A percentile compares a stretch with the other conserved stretches of the same genome.
Evolutionary conservation across 2,329 filamentous ascomycete genomes (phyloP).

Genomic region (Colletotrichum liriopes): DNA sequence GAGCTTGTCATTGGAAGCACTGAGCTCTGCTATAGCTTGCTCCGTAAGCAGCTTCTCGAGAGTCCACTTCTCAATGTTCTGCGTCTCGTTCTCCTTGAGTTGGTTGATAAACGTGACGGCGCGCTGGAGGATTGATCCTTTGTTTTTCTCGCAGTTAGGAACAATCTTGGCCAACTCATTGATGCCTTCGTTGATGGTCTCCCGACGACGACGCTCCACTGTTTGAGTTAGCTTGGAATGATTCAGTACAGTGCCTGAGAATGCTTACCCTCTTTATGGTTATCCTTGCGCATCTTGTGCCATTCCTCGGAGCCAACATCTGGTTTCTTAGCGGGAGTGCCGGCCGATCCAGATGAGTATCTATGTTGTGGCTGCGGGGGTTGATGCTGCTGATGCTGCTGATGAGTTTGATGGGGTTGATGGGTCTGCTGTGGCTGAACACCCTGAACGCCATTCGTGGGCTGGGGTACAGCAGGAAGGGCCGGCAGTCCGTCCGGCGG

Average conservation of each 20-base stretch:
- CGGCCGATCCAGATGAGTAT: constrained; percentile 54
- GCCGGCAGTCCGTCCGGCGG: constrained; percentile 50
- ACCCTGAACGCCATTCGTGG: constrained; percentile 37
- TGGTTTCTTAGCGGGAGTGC: constrained; percentile 76
- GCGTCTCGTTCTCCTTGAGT: constrained; percentile 92
- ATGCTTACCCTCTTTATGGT: constrained; percentile 94
- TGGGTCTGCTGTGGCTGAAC: constrained; percentile 41
- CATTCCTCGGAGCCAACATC: constrained; percentile 97
- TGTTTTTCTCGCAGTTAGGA: constrained; percentile 98
- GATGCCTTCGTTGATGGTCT: constrained; percentile 99
- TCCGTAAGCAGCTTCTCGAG: constrained; percentile 91
- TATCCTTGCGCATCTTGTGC: constrained; percentile 97
- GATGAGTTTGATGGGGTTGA: constrained; percentile 47
- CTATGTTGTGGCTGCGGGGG: constrained; percentile 49
- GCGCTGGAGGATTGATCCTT: constrained; percentile 94
- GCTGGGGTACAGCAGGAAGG: constrained; percentile 42
- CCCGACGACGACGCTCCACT: constrained; percentile 96
- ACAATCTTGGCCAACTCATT: constrained; percentile 99
- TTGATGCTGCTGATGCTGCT: constrained; percentile 45
- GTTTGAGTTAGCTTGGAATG: constrained; percentile 46
- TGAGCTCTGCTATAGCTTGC: constrained; percentile 90
- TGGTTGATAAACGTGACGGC: constrained; percentile 96
- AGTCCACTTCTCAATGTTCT: constrained; percentile 96
- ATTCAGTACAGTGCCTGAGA: not conserved
- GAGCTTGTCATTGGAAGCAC: constrained; percentile 87